Evolutionary conservation across 2,329 filamentous ascomycete genomes (phyloP).

Genomic region (Sporothrix curviconia): DNA sequence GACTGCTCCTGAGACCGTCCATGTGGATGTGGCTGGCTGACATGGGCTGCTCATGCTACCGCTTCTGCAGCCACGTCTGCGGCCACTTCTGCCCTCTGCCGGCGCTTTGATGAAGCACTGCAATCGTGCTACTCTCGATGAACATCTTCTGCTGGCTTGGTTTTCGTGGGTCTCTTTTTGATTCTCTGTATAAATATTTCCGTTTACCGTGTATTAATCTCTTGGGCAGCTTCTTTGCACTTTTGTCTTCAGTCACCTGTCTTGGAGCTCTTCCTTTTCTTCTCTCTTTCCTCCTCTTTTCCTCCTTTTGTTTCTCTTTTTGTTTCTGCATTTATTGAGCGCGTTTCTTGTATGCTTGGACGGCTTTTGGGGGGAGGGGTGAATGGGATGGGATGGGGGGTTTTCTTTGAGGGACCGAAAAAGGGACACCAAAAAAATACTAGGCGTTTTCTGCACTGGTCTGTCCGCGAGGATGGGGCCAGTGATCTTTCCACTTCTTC

Average conservation of each 20-base stretch:
- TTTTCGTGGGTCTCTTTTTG: conserved; percentile 5
- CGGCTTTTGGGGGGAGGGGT: neutral
- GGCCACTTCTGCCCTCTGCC: neutral
- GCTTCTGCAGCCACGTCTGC: too few species aligned
- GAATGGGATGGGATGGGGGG: too few species aligned
- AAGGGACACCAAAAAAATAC: conserved; percentile 1
- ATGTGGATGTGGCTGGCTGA: too few species aligned
- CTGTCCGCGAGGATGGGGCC: neutral
- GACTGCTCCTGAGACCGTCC: too few species aligned
- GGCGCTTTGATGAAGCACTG: too few species aligned
- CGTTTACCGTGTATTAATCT: neutral
- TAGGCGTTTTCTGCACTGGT: conserved; percentile 4
- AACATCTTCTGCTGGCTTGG: neutral
- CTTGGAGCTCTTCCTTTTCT: too few species aligned
- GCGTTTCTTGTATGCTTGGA: neutral
- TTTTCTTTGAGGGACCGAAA: conserved; percentile 1
- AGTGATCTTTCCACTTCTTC: neutral
- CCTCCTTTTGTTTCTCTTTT: neutral
- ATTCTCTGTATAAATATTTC: conserved; percentile 12
- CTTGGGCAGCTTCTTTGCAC: too few species aligned
- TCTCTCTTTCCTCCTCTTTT: neutral
- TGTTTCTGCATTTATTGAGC: neutral
- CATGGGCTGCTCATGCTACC: neutral
- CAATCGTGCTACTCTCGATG: neutral
- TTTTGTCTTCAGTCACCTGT: too few species aligned